A percentile compares a stretch with the other conserved stretches of the same genome.
Evolutionary conservation across 2,329 filamentous ascomycete genomes (phyloP).

Genomic region (Alternaria hordeiaustralica): DNA sequence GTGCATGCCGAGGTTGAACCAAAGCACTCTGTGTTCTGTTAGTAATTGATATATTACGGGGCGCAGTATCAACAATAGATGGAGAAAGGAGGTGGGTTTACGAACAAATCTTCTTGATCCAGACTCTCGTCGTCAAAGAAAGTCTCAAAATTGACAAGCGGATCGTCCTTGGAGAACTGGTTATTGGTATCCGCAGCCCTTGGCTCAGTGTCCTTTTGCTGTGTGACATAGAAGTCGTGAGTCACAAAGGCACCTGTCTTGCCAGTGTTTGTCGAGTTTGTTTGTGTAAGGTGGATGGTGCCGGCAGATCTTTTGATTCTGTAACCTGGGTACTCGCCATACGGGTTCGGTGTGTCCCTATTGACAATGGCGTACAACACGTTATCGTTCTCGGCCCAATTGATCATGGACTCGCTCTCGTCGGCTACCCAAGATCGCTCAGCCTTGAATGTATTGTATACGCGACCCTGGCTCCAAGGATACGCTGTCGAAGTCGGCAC

Average conservation of each 20-base stretch:
- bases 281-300: constrained; percentile 51
- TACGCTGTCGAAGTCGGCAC: constrained; percentile 55
- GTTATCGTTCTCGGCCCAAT: constrained; percentile 58
- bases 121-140: constrained; percentile 58
- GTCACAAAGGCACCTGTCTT: constrained; percentile 59
- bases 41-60: not conserved
- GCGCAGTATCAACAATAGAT: not conserved
- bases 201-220: constrained; percentile 62
- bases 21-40: constrained; percentile 50
- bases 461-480: constrained; percentile 58
- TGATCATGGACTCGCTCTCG: constrained; percentile 49
- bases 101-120: constrained; percentile 48
- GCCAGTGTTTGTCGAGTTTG: constrained; percentile 56
- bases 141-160: constrained; percentile 58
- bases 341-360: constrained; percentile 56
- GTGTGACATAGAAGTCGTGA: constrained; percentile 59
- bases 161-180: constrained; percentile 54
- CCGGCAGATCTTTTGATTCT: constrained; percentile 53
- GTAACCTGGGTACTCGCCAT: constrained; percentile 62
- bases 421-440: constrained; percentile 49
- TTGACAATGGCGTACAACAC: constrained; percentile 60
- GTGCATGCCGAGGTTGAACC: constrained; percentile 62
- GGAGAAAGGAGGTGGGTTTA: not conserved
- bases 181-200: constrained; percentile 54
- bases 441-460: constrained; percentile 61